Percentiles rank a stretch among this genome's conserved stretches.
phyloP scores from a whole-genome alignment of 177 flowering plant genomes.

The Vitis hybrid region DNA sequence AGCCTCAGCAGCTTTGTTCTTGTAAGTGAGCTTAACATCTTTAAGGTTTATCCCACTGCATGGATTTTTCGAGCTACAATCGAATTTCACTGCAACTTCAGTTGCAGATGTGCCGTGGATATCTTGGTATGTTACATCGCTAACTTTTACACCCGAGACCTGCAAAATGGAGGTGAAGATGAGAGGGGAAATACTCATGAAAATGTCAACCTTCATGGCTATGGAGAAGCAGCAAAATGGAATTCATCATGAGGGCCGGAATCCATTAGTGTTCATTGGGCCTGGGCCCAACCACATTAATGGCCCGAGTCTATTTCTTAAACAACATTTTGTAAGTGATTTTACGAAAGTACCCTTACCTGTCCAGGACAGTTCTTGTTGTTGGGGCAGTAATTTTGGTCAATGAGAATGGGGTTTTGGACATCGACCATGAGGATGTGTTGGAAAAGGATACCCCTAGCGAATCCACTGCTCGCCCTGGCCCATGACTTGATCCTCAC shows the following conservation, averaged over 20 bases:
- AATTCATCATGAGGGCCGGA: no score
- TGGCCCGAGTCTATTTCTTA: background rate
- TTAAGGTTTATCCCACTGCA: conserved; percentile 44
- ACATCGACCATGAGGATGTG: conserved; percentile 47
- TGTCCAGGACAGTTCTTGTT: conserved; percentile 46
- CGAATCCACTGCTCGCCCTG: conserved; percentile 58
- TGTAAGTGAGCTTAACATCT: conserved; percentile 50
- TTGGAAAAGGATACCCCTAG: conserved; percentile 42
- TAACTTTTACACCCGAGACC: conserved; percentile 55
- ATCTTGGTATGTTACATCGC: conserved; percentile 48
- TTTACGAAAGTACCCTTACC: conserved; percentile 26
- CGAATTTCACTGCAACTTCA: conserved; percentile 48
- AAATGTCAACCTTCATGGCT: no score
- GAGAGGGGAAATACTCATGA: no score
- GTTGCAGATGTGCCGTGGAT: conserved; percentile 61
- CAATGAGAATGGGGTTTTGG: conserved; percentile 58
- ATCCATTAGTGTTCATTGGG: no score
- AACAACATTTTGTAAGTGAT: no score
- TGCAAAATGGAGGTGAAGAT: background rate
- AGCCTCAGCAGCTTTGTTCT: conserved; percentile 33
- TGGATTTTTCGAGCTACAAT: conserved; percentile 49
- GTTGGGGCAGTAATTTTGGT: conserved; percentile 64
- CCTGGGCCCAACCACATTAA: no score
- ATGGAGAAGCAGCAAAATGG: background rate
- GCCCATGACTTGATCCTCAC: conserved; percentile 71